Percentiles rank a stretch among this genome's conserved stretches.
These are phyloP conservation scores for Ophiosphaerella korrae DNA, from an alignment of 2,329 filamentous ascomycete genomes.

Conservation along the genomic window DNA sequence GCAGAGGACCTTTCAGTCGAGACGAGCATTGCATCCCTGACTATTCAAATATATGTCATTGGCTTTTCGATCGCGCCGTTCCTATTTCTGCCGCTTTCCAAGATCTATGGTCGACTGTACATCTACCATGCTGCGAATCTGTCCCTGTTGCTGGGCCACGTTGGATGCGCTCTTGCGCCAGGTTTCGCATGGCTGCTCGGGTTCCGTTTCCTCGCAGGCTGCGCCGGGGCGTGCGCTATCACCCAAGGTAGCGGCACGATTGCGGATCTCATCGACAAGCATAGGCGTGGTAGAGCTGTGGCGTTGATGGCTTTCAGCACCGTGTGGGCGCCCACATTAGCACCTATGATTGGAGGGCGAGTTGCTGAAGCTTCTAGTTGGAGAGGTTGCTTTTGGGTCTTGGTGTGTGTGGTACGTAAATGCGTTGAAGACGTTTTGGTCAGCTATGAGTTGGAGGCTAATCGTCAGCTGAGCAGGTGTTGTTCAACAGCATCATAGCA, in stretches of 20 bases:
- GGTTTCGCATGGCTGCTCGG: no score
- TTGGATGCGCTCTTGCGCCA: conserved; percentile 29
- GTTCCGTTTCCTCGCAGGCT: no score
- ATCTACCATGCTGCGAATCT: conserved; percentile 39
- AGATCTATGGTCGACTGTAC: conserved; percentile 20
- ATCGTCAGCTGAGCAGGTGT: background rate
- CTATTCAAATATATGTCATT: conserved; percentile 15
- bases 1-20: conserved; percentile 19
- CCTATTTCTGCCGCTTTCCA: conserved; percentile 17
- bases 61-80: conserved; percentile 19
- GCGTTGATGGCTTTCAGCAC: no score
- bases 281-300: no score
- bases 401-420: conserved; percentile 1
- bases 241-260: no score
- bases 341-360: no score
- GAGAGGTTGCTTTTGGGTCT: conserved; percentile 3
- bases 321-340: no score
- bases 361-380: background rate
- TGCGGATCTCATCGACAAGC: no score
- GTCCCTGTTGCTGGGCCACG: conserved; percentile 54
- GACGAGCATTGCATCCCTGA: conserved; percentile 9
- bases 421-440: background rate
- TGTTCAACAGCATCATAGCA: conserved; percentile 2
- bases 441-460: background rate
- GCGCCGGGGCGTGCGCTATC: no score